Conservation (phyloP, 495 filamentous ascomycete species). For the Parathielavia hyrcaniae region DNA sequence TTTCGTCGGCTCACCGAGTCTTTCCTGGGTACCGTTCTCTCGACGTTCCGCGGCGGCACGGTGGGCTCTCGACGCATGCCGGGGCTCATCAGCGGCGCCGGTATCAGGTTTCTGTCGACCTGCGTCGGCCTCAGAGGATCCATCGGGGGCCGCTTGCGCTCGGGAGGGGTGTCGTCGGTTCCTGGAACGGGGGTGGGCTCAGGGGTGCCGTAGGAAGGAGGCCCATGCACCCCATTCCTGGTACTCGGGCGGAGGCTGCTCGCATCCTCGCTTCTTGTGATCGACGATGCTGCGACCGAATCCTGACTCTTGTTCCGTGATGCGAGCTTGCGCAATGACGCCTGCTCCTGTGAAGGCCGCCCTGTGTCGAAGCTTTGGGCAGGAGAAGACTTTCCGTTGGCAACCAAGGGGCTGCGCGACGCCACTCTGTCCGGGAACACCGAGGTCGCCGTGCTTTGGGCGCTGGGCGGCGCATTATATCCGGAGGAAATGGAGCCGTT, state of each 20-base stretch:
- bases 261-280: slow-evolving; percentile 44
- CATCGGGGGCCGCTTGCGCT: slow-evolving; percentile 50
- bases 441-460: slow-evolving; percentile 14
- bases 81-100: slow-evolving; percentile 50
- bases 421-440: slow-evolving; percentile 22
- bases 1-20: slow-evolving; percentile 28
- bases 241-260: slow-evolving; percentile 45
- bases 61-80: slow-evolving; percentile 40
- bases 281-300: slow-evolving; percentile 43
- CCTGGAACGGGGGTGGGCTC: slow-evolving; percentile 34
- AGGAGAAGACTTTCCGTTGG: slow-evolving; percentile 40
- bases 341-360: slow-evolving; percentile 37
- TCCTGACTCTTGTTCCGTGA: slow-evolving; percentile 52
- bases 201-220: slow-evolving; percentile 34
- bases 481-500: slow-evolving; percentile 27
- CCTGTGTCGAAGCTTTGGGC: slow-evolving; percentile 43
- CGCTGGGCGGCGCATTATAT: slow-evolving; percentile 22
- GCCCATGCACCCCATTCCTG: slow-evolving; percentile 41
- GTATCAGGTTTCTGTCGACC: slow-evolving; percentile 43
- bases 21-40: slow-evolving; percentile 39
- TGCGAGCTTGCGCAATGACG: slow-evolving; percentile 41
- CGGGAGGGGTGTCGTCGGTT: slow-evolving; percentile 41
- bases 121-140: slow-evolving; percentile 41
- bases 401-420: slow-evolving; percentile 29
- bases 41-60: slow-evolving; percentile 42